Evolutionary conservation across 768 basidiomycete species (phyloP), one percentile per base, ranked within the genome.

Genomic region (Hypsizygus marmoreus): DNA sequence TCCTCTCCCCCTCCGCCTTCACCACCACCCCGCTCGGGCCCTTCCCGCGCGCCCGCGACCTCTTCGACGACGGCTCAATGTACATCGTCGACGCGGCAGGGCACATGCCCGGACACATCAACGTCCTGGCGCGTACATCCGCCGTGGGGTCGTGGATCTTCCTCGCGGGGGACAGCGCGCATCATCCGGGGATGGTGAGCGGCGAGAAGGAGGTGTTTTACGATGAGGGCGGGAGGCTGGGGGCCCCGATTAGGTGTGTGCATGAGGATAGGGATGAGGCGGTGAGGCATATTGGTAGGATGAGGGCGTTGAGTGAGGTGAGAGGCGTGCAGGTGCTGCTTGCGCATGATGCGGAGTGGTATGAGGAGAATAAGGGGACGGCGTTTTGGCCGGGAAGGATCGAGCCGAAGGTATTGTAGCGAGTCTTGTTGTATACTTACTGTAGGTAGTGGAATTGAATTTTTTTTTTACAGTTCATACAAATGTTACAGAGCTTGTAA

Each of bases 31-130:
- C 6, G n/a, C 17, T 57, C 1, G 58, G 56, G 2, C 51, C 51
- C 1, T 59, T 57, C 14, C 75, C 77, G 20, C 69, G 58, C 17
- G 75, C 77, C 4, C 54, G 74, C 14, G 80, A 84, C 62, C 75
- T 71, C 54, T 81, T 75, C 51, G 71, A 71, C 14, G 82, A 86
- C 49, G 82, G 81, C 6, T 79, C 76, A 52, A 56, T 81, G 26
- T 83, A 79, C 53, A 68, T 84, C 50, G 56, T 84, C 47, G 76
- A 84, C 52, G 72, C 80, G 1, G 71, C 80, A 1, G 81, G 82
- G 0, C 82, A 84, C 56, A 56, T 80, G 23, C 60, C 64, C 1
- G 82, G 83, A 0, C 81, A 84, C 43, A 51, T 82, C 45, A 80
- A 77, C 49, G 47, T 76, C 26, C 71, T 82, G 9, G 78, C 68